Evolutionary conservation across 768 basidiomycete species (phyloP).

Genomic region (Tricholoma hemisulphureum): DNA sequence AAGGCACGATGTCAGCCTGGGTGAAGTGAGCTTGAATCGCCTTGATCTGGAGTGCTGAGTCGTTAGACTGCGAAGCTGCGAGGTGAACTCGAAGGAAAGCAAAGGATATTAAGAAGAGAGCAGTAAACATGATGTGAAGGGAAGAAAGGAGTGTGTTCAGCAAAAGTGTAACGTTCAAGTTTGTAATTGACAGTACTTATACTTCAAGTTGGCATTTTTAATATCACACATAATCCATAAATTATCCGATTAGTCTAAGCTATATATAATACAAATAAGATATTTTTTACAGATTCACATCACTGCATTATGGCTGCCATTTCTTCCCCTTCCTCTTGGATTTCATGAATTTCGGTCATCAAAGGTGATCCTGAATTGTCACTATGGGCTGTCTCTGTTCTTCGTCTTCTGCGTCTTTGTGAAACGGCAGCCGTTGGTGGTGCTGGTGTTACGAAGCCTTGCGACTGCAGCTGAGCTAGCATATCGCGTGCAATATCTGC

Average conservation of each 20-base stretch:
- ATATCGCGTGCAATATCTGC: conserved; percentile 69
- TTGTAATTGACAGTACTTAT: too few relatives aligned
- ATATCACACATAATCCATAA: too few relatives aligned
- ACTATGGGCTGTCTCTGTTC: conserved; percentile 28
- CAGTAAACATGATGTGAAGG: conserved; percentile 27
- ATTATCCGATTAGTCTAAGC: neutral
- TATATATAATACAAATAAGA: conserved; percentile 1
- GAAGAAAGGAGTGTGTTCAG: conserved; percentile 13
- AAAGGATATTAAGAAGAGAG: conserved; percentile 33
- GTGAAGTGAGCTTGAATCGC: conserved; percentile 70
- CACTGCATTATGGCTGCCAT: neutral
- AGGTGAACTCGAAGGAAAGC: conserved; percentile 43
- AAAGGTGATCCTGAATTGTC: conserved; percentile 34
- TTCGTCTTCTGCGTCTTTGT: conserved; percentile 39
- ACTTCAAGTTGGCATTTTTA: too few relatives aligned
- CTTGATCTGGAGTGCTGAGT: conserved; percentile 44
- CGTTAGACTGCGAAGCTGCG: conserved; percentile 45
- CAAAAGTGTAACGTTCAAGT: neutral
- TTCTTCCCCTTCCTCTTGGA: conserved; percentile 12
- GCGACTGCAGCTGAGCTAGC: conserved; percentile 70
- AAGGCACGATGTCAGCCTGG: conserved; percentile 60
- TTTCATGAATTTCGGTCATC: conserved; percentile 31
- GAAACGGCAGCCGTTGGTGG: conserved; percentile 45
- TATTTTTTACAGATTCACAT: neutral
- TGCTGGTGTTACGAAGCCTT: conserved; percentile 57